phyloP scores from a whole-genome alignment of 306 rosid genomes.

The Trichosanthes truncata region DNA sequence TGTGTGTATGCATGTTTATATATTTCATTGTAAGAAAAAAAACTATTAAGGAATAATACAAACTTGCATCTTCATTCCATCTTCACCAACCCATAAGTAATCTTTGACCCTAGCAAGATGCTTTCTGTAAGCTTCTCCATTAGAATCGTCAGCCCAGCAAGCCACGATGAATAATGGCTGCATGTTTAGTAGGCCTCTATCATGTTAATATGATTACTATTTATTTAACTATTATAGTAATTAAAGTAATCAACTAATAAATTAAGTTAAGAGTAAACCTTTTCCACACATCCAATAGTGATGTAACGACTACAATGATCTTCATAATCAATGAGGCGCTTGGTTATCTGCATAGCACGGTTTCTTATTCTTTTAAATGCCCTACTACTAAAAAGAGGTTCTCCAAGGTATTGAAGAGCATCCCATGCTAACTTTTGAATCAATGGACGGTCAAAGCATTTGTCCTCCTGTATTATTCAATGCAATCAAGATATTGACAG shows the following conservation, averaged over 20 bases:
- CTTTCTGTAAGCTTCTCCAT: slow-evolving; percentile 33
- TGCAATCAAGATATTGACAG: neutral
- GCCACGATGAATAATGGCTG: slow-evolving; percentile 24
- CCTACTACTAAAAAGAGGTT: slow-evolving; percentile 22
- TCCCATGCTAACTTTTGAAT: slow-evolving; percentile 28
- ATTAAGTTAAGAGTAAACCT: neutral
- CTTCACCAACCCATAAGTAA: slow-evolving; percentile 32
- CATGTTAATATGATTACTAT: neutral
- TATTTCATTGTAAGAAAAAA: too few species aligned
- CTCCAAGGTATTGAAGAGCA: slow-evolving; percentile 9
- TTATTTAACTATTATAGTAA: neutral
- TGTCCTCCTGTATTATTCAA: slow-evolving; percentile 18
- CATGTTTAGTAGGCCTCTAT: too few species aligned
- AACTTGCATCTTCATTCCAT: slow-evolving; percentile 32
- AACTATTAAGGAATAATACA: neutral
- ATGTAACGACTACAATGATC: slow-evolving; percentile 28
- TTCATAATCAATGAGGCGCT: slow-evolving; percentile 25
- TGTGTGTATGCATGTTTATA: too few species aligned
- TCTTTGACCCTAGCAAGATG: slow-evolving; percentile 31
- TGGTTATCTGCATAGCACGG: slow-evolving; percentile 13
- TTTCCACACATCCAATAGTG: slow-evolving; percentile 32
- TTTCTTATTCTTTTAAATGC: slow-evolving; percentile 25
- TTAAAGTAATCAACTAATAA: too few species aligned
- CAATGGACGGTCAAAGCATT: slow-evolving; percentile 20
- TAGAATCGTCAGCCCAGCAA: slow-evolving; percentile 34